phyloP scores from a whole-genome alignment of 225 moss, liverwort and hornwort genomes.

The Physcomitrium patens region DNA sequence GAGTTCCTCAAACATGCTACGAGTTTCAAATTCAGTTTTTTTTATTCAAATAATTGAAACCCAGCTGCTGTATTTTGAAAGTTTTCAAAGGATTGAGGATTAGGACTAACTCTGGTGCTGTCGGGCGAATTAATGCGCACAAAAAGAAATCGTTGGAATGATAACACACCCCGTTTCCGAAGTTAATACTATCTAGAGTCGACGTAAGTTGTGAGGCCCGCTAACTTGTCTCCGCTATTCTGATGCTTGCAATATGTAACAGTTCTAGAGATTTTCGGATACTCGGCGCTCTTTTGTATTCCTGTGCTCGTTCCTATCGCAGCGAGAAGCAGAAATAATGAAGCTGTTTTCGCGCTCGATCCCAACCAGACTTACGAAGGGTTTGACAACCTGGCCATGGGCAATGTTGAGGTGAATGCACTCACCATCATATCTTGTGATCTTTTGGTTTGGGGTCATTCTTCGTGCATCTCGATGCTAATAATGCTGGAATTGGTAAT shows the following conservation, averaged over 20 bases:
- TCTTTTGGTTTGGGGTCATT: neutral
- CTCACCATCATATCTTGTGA: too few species aligned
- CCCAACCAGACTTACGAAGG: conserved; percentile 49
- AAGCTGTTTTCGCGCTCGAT: conserved; percentile 25
- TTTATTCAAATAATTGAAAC: too few species aligned
- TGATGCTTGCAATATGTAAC: conserved; percentile 1
- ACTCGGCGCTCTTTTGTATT: conserved; percentile 47
- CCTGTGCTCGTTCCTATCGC: conserved; percentile 54
- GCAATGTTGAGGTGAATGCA: conserved; percentile 52
- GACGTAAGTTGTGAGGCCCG: neutral
- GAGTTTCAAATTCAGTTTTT: too few species aligned
- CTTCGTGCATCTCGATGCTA: too few species aligned
- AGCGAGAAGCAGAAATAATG: conserved; percentile 42
- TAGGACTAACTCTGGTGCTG: neutral
- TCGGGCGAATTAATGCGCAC: neutral
- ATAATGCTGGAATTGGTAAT: neutral
- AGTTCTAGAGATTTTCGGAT: conserved; percentile 56
- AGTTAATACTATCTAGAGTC: neutral
- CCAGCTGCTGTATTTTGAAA: neutral
- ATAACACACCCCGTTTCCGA: neutral
- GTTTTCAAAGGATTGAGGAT: neutral
- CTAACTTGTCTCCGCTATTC: conserved; percentile 1
- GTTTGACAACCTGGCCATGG: conserved; percentile 59
- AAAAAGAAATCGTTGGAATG: neutral
- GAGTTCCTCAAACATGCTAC: neutral